Percentiles rank a stretch among this genome's conserved stretches.
Evolutionary conservation across 2,329 filamentous ascomycete species (phyloP).

Genomic region (Diplocarpon mali): DNA sequence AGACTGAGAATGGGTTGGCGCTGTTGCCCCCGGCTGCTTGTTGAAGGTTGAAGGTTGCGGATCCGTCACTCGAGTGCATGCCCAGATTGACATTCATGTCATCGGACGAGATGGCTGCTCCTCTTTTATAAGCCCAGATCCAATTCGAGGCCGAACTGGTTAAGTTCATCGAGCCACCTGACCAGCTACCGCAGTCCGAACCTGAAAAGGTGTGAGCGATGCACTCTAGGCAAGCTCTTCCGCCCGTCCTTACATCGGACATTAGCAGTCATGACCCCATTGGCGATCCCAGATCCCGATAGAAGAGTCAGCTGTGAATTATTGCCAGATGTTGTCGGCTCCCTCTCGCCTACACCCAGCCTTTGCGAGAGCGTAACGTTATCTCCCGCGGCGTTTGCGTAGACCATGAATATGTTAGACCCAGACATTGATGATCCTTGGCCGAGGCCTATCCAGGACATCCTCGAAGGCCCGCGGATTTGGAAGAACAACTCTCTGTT

Average conservation of each 20-base stretch:
- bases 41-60: slow-evolving; percentile 37
- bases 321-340: slow-evolving; percentile 32
- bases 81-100: slow-evolving; percentile 32
- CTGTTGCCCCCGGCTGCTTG: slow-evolving; percentile 37
- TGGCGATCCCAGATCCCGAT: slow-evolving; percentile 40
- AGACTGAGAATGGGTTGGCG: slow-evolving; percentile 18
- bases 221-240: neutral
- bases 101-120: slow-evolving; percentile 36
- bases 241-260: slow-evolving; percentile 34
- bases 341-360: slow-evolving; percentile 31
- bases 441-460: slow-evolving; percentile 44
- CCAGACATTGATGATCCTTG: slow-evolving; percentile 43
- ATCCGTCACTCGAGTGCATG: slow-evolving; percentile 33
- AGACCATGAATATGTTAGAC: slow-evolving; percentile 48
- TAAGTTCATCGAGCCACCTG: slow-evolving; percentile 40
- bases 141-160: slow-evolving; percentile 33
- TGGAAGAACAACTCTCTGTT: slow-evolving; percentile 47
- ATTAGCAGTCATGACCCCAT: slow-evolving; percentile 44
- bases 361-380: slow-evolving; percentile 49
- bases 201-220: slow-evolving; percentile 24
- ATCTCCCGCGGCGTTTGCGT: slow-evolving; percentile 37
- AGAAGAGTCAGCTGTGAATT: slow-evolving; percentile 36
- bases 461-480: slow-evolving; percentile 39
- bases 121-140: slow-evolving; percentile 38
- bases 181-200: slow-evolving; percentile 42